Base-by-base conservation (phyloP, 768 basidiomycete genomes). In the Boletus fagicola region DNA sequence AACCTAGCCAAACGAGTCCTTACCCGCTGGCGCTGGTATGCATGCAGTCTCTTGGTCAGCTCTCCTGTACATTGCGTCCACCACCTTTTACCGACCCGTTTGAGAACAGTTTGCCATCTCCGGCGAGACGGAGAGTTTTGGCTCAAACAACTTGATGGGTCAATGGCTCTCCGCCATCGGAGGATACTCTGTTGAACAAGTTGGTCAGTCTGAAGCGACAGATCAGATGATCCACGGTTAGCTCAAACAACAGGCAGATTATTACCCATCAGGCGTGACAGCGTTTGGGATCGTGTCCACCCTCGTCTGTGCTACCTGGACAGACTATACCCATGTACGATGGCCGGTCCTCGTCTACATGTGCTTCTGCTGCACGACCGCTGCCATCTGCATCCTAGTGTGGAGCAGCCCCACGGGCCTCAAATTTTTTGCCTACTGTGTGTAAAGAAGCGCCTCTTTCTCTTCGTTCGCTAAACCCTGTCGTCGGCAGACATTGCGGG, bases 401-500 rank as follows among this genome's bases (percentile, higher is more conserved):
- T 85, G 84, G 83, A 75, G 74, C 51, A 81, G 77, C 53, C 82
- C 87, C 5, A 81, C 73, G 0, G 80, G 77, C 1, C 79, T 85
- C n/a, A 86, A 86, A 60, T 89, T 86, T 69, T 88, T 90, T 61
- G 90, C 87, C 5, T 91, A 87, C 65, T 89, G 86, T 82, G 56
- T 57, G 78, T 76, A 47, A 20, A 42, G n/a, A 16, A 22, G 12
- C 13, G 8, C 16, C 15, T 49, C 15, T 24, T 45, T 48, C 48
- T 28, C 45, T 5, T 33, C 28, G 3, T 7, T 22, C 22, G 8
- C 51, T 51, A 20, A 28, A 62, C 31, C 13, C 48, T 15, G 4
- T 0, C 10, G 7, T 46, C 2, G 22, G 46, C 53, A 84, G 80
- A 84, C 66, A 64, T 83, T 11, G 80, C 82, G 6, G 86, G 87